These are phyloP conservation scores for Podospora sp. DNA, from an alignment of 495 filamentous ascomycete genomes.

Conservation along the genomic window DNA sequence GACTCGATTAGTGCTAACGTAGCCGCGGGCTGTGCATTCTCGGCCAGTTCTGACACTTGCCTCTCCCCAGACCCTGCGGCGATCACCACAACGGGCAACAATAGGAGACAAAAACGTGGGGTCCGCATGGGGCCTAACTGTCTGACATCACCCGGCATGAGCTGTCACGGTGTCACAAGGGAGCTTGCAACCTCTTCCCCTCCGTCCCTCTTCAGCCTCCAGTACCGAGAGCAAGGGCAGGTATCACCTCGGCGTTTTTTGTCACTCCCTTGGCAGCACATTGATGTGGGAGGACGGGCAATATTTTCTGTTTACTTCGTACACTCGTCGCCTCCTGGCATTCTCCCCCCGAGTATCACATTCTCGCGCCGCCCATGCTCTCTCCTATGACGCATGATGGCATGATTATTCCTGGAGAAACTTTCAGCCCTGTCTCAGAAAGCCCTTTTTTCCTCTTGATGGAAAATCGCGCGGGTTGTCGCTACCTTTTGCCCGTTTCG, in stretches of 20 bases:
- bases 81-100: conserved; percentile 22
- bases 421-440: conserved; percentile 19
- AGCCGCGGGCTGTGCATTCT: conserved; percentile 12
- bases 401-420: conserved; percentile 20
- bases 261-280: conserved; percentile 10
- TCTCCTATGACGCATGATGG: conserved; percentile 16
- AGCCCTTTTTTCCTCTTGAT: background rate
- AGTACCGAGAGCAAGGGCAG: conserved; percentile 11
- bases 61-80: background rate
- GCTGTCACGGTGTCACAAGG: conserved; percentile 13
- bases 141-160: conserved; percentile 12
- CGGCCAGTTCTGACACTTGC: conserved; percentile 5
- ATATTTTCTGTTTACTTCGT: conserved; percentile 7
- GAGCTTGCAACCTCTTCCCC: background rate
- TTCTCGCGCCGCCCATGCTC: background rate
- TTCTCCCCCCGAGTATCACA: conserved; percentile 1
- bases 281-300: conserved; percentile 16
- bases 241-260: conserved; percentile 16
- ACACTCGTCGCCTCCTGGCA: conserved; percentile 2
- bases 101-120: conserved; percentile 23
- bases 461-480: background rate
- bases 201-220: conserved; percentile 13
- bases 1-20: background rate
- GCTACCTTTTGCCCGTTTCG: conserved; percentile 16
- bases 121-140: conserved; percentile 11